Conservation (phyloP, 2,329 filamentous ascomycete species). For the Hirsutella thompsonii region DNA sequence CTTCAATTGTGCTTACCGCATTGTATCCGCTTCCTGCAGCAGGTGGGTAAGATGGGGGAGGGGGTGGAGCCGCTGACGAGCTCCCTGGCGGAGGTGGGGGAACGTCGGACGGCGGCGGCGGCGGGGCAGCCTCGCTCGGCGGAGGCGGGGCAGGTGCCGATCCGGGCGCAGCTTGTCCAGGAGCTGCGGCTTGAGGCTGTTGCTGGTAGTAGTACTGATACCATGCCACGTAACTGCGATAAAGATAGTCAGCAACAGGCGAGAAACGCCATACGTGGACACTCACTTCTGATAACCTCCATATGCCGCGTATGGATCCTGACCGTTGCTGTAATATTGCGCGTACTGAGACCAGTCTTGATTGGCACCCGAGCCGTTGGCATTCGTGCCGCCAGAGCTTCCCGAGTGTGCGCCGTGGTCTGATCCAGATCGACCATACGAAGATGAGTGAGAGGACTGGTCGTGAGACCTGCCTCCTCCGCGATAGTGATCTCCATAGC, state of each 20-base stretch:
- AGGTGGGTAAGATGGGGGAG: conserved; percentile 18
- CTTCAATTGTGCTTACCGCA: conserved; percentile 35
- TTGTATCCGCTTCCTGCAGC: conserved; percentile 48
- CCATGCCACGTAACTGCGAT: conserved; percentile 47
- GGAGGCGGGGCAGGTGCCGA: conserved; percentile 42
- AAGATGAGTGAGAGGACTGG: conserved; percentile 13
- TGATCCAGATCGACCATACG: conserved; percentile 15
- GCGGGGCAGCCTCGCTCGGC: conserved; percentile 46
- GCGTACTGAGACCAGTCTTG: conserved; percentile 7
- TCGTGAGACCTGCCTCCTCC: conserved; percentile 12
- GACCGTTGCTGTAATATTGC: conserved; percentile 46
- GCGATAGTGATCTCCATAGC: conserved; percentile 17
- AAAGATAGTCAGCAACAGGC: conserved; percentile 5
- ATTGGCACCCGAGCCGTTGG: conserved; percentile 13
- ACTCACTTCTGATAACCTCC: conserved; percentile 71
- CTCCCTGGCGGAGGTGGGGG: conserved; percentile 23
- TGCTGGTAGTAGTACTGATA: conserved; percentile 60
- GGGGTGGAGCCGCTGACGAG: conserved; percentile 12
- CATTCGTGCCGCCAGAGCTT: conserved; percentile 20
- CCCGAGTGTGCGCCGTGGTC: conserved; percentile 17
- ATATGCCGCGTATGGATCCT: conserved; percentile 81
- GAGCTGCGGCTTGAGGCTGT: conserved; percentile 24
- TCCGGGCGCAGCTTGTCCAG: conserved; percentile 31
- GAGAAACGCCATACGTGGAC: background rate
- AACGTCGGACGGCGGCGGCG: conserved; percentile 21